phyloP scores from a whole-genome alignment of 164 flowering plant species.

The Dillenia turbinata region DNA sequence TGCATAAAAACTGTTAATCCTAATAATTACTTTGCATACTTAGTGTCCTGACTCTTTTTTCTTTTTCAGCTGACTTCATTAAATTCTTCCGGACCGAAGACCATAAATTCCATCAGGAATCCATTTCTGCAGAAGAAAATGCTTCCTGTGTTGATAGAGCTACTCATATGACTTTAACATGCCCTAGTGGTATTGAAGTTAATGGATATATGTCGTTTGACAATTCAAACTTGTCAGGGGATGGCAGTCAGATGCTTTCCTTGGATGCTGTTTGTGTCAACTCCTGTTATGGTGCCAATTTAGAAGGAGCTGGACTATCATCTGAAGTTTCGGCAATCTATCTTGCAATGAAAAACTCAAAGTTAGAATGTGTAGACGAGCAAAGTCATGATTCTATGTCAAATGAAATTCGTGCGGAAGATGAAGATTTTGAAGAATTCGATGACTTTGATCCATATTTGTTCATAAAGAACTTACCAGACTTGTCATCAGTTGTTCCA shows the following conservation, averaged over 20 bases:
- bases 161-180: conserved; percentile 3
- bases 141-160: conserved; percentile 4
- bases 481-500: conserved; percentile 78
- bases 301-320: conserved; percentile 37
- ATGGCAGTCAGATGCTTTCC: conserved; percentile 14
- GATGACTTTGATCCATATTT: conserved; percentile 94
- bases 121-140: conserved; percentile 2
- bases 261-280: conserved; percentile 15
- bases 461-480: conserved; percentile 87
- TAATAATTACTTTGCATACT: not conserved
- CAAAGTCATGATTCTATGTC: conserved; percentile 54
- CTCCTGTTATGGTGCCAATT: conserved; percentile 27
- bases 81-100: conserved; percentile 32
- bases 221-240: conserved; percentile 10
- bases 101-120: conserved; percentile 18
- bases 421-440: conserved; percentile 64
- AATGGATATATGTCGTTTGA: conserved; percentile 17
- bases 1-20: not conserved
- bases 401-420: conserved; percentile 46
- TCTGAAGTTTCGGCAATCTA: conserved; percentile 84
- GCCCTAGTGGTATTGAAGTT: conserved; percentile 24
- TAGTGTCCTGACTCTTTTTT: not conserved
- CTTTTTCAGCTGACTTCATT: conserved; percentile 31
- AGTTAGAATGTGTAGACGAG: conserved; percentile 82
- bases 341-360: conserved; percentile 80